Percentiles rank a stretch among this genome's conserved stretches.
These are phyloP conservation scores for Fraxinus nigra DNA, from an alignment of 305 asterid genomes.

Conservation along the genomic window DNA sequence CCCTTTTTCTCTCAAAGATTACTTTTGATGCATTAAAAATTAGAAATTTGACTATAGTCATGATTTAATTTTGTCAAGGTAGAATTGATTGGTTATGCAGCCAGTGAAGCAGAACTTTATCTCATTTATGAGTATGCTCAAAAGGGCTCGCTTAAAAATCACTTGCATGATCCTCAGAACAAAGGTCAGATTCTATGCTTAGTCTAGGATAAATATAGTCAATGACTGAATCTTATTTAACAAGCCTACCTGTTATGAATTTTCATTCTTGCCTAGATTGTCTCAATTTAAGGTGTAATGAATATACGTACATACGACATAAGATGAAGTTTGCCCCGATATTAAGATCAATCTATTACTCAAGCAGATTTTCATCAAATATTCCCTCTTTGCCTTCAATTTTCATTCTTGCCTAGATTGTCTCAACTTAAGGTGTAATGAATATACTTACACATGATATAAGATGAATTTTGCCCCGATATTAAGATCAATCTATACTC, in stretches of 20 bases:
- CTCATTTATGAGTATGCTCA: conserved; percentile 87
- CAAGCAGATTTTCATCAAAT: neutral
- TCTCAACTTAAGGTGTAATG: neutral
- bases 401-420: neutral
- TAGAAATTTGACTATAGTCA: conserved; percentile 23
- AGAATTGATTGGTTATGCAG: conserved; percentile 95
- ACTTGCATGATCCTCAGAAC: conserved; percentile 86
- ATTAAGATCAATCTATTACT: neutral
- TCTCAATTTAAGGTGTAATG: neutral
- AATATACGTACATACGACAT: neutral
- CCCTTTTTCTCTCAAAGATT: neutral
- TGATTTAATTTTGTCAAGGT: conserved; percentile 57
- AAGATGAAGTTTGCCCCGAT: neutral
- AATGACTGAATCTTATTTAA: neutral
- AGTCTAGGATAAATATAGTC: neutral
- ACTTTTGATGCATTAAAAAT: neutral
- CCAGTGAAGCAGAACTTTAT: conserved; percentile 72
- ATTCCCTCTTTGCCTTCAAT: neutral
- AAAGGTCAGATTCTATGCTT: conserved; percentile 49
- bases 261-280: neutral
- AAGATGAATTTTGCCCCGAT: neutral
- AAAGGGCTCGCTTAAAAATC: conserved; percentile 80
- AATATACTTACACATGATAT: neutral
- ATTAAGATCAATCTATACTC: neutral
- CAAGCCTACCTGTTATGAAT: neutral